Percentiles rank a stretch among this genome's conserved stretches.
These are phyloP conservation scores for Pestalotiopsis sp. DNA, from an alignment of 2,329 filamentous ascomycete species.

Conservation along the genomic window DNA sequence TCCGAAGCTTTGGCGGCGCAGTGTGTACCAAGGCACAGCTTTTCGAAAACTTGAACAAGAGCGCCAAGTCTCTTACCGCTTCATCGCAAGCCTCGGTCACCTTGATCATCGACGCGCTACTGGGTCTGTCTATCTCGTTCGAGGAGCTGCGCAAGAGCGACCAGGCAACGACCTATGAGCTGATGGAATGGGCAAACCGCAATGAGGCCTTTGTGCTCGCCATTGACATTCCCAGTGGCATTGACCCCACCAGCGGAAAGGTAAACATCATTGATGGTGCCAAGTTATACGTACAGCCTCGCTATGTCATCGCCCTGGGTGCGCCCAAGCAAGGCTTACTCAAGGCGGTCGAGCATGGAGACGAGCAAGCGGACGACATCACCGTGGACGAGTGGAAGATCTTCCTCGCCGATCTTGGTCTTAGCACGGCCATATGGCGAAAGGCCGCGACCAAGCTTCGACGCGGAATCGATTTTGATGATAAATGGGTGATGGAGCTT, in stretches of 20 bases:
- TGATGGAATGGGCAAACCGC: conserved; percentile 93
- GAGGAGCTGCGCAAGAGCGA: conserved; percentile 84
- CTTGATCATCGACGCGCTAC: conserved; percentile 72
- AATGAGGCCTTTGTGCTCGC: conserved; percentile 81
- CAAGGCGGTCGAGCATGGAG: conserved; percentile 69
- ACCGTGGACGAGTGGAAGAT: conserved; percentile 72
- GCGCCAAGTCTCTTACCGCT: conserved; percentile 32
- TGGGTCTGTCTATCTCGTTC: conserved; percentile 85
- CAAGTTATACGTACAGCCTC: conserved; percentile 77
- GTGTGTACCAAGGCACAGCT: conserved; percentile 64
- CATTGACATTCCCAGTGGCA: conserved; percentile 88
- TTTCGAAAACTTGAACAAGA: conserved; percentile 59
- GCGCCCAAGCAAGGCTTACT: conserved; percentile 85
- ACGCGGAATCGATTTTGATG: conserved; percentile 85
- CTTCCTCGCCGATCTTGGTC: conserved; percentile 83
- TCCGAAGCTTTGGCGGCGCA: conserved; percentile 79
- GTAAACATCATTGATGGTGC: conserved; percentile 71
- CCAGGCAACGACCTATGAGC: conserved; percentile 80
- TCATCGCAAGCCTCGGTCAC: conserved; percentile 29
- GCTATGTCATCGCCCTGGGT: conserved; percentile 82
- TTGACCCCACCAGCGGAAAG: conserved; percentile 76
- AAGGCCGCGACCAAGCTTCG: conserved; percentile 80
- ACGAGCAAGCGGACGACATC: conserved; percentile 46
- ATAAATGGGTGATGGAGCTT: conserved; percentile 81
- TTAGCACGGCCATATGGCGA: conserved; percentile 81